A percentile compares a stretch with the other conserved stretches of the same genome.
Evolutionary conservation across 768 basidiomycete genomes (phyloP).

Genomic region (Suillus paluster): DNA sequence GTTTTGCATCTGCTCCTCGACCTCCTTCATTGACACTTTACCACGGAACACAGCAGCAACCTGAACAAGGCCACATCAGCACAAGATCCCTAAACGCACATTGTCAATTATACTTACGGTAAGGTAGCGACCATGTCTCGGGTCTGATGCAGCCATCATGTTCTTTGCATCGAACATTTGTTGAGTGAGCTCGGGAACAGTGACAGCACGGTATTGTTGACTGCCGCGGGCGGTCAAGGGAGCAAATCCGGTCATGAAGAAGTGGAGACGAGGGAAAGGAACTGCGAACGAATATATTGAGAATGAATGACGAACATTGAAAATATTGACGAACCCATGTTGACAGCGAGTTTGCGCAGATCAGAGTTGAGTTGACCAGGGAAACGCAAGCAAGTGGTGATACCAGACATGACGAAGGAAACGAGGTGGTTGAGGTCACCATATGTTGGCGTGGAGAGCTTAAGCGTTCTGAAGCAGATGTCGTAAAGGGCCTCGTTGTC

Average conservation of each 20-base stretch:
- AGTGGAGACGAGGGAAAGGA: conserved; percentile 98
- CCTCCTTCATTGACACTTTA: conserved; percentile 99
- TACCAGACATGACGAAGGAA: conserved; percentile 97
- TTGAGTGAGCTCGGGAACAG: conserved; percentile 95
- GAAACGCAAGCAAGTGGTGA: conserved; percentile 99
- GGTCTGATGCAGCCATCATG: conserved; percentile 99
- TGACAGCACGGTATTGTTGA: conserved; percentile 95
- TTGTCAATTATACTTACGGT: conserved; percentile 68
- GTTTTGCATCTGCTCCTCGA: conserved; percentile 98
- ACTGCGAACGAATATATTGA: conserved; percentile 49
- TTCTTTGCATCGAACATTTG: conserved; percentile 99
- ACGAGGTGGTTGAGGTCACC: conserved; percentile 98
- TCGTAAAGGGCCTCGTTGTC: conserved; percentile 99
- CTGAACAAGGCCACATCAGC: conserved; percentile 34
- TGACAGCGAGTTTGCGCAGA: conserved; percentile 96
- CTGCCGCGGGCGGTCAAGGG: conserved; percentile 93
- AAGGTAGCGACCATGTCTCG: conserved; percentile 95
- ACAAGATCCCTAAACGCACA: neutral
- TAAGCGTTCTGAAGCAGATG: conserved; percentile 98
- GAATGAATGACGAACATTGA: neutral
- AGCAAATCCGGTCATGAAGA: conserved; percentile 98
- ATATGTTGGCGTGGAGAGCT: conserved; percentile 93
- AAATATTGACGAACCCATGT: conserved; percentile 77
- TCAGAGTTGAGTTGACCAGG: conserved; percentile 99
- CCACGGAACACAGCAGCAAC: conserved; percentile 98